A percentile compares a stretch with the other conserved stretches of the same genome.
Conservation (phyloP, 1,284 basidiomycete species). For the Chalciporus sp. region DNA sequence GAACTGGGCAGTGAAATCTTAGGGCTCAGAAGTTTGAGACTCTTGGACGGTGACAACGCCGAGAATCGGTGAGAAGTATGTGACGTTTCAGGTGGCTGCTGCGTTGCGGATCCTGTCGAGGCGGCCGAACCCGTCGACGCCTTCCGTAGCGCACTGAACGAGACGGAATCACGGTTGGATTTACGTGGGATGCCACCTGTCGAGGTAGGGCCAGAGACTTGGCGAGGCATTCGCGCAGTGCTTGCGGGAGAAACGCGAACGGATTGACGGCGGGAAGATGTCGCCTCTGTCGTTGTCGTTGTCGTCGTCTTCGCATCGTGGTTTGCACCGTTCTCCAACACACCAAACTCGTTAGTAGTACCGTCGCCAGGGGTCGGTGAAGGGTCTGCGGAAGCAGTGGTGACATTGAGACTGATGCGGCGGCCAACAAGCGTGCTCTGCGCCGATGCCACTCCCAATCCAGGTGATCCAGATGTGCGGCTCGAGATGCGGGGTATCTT, state of each 20-base stretch:
- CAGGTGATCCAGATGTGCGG: constrained; percentile 71
- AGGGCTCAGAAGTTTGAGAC: constrained; percentile 76
- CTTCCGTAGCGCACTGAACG: constrained; percentile 75
- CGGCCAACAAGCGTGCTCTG: constrained; percentile 49
- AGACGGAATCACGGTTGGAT: constrained; percentile 72
- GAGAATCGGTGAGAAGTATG: constrained; percentile 67
- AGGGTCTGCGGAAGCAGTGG: constrained; percentile 59
- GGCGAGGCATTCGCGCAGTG: constrained; percentile 64
- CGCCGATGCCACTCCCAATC: constrained; percentile 58
- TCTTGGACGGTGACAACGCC: constrained; percentile 79
- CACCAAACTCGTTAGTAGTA: constrained; percentile 74
- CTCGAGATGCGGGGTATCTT: constrained; percentile 93
- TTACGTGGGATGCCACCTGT: constrained; percentile 59
- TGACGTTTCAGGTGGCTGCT: constrained; percentile 32
- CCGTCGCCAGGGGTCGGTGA: constrained; percentile 57
- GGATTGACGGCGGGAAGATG: constrained; percentile 45
- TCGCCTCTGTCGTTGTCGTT: constrained; percentile 45
- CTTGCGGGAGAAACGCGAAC: constrained; percentile 63
- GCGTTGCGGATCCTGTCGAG: constrained; percentile 57
- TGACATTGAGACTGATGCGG: constrained; percentile 62
- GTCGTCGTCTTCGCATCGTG: constrained; percentile 37
- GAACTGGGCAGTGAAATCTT: constrained; percentile 67
- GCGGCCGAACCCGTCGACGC: constrained; percentile 76
- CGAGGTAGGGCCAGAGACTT: constrained; percentile 53
- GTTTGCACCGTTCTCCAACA: constrained; percentile 60